These are phyloP conservation scores for Thuja plicata DNA, from an alignment of 83 land plant genomes.

Conservation along the genomic window DNA sequence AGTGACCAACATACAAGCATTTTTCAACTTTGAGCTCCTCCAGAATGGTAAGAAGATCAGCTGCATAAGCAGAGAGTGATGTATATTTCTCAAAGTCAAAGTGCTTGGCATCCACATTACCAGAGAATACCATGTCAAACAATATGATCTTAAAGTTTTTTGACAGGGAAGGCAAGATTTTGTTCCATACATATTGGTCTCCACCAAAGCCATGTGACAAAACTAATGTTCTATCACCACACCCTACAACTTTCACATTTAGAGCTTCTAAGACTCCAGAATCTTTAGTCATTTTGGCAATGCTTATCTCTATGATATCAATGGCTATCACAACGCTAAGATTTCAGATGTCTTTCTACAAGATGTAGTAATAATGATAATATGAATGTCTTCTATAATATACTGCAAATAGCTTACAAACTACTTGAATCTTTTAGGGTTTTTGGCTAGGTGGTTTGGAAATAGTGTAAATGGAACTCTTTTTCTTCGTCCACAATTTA, in stretches of 20 bases:
- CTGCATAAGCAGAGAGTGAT: slow-evolving; percentile 68
- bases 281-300: not conserved
- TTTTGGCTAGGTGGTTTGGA: too few species aligned
- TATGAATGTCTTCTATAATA: too few species aligned
- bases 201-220: slow-evolving; percentile 85
- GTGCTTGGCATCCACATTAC: slow-evolving; percentile 72
- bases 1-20: slow-evolving; percentile 84
- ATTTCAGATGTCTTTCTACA: too few species aligned
- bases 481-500: too few species aligned
- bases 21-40: slow-evolving; percentile 60
- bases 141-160: slow-evolving; percentile 54
- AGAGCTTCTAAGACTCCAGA: slow-evolving; percentile 45
- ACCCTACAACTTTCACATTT: slow-evolving; percentile 8
- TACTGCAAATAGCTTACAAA: too few species aligned
- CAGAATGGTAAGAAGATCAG: slow-evolving; percentile 64
- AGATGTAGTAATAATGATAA: too few species aligned
- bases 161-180: slow-evolving; percentile 52
- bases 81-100: slow-evolving; percentile 70
- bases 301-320: not conserved
- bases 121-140: slow-evolving; percentile 81
- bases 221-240: not conserved
- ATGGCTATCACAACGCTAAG: not conserved
- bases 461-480: too few species aligned
- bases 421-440: too few species aligned
- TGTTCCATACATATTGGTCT: slow-evolving; percentile 86